phyloP scores from a whole-genome alignment of 352 stramenopile genomes.

The Aphanomyces astaci region DNA sequence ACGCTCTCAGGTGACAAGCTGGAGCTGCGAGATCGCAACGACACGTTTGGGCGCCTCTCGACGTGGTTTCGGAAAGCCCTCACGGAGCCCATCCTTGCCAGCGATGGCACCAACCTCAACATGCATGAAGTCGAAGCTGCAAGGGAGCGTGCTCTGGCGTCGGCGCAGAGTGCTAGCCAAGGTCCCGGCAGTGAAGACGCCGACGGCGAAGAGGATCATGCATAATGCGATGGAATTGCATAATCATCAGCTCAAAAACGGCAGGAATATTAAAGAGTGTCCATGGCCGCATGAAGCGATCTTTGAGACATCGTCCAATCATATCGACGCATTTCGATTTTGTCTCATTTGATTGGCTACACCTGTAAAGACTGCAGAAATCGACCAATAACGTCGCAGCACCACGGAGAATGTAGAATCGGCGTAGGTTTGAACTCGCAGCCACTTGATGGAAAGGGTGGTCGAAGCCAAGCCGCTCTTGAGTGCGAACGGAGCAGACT shows the following conservation, averaged over 20 bases:
- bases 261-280: no score
- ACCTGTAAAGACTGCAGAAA: not conserved
- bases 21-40: slow-evolving; percentile 73
- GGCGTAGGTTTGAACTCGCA: no score
- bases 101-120: slow-evolving; percentile 70
- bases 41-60: slow-evolving; percentile 66
- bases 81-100: slow-evolving; percentile 67
- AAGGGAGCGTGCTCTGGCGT: slow-evolving; percentile 28
- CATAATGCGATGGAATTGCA: not conserved
- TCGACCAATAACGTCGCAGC: not conserved
- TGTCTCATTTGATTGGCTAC: not conserved
- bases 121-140: slow-evolving; percentile 71
- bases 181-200: no score
- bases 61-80: slow-evolving; percentile 75
- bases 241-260: no score
- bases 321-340: not conserved
- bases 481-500: not conserved
- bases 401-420: no score
- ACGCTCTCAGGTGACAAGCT: slow-evolving; percentile 51
- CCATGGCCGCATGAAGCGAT: not conserved
- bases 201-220: not conserved
- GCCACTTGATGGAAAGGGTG: not conserved
- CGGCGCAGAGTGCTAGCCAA: not conserved
- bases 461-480: not conserved
- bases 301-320: not conserved